Conservation (phyloP, 441 rosid genomes). For the Erysimum cheiri region DNA sequence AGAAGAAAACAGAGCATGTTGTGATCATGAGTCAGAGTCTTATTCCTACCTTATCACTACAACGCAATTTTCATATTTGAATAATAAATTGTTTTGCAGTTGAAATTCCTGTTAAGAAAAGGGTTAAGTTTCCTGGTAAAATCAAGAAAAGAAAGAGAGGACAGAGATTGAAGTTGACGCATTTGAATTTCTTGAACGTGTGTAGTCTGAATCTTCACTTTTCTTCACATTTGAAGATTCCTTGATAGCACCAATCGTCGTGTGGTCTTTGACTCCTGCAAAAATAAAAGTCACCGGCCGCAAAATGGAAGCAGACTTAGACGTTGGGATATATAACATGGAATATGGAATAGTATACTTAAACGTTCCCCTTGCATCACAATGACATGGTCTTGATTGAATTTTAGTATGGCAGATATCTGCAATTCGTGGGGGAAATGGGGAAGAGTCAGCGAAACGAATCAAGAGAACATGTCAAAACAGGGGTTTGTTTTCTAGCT, state of each 20-base stretch:
- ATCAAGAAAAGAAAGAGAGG: neutral
- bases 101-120: neutral
- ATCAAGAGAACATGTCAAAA: slow-evolving; percentile 8
- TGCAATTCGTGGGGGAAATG: neutral
- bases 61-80: neutral
- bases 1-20: neutral
- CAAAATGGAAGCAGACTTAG: neutral
- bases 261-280: neutral
- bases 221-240: neutral
- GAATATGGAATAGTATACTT: neutral
- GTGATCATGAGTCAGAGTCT: neutral
- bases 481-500: neutral
- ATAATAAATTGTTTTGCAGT: neutral
- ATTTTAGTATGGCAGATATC: neutral
- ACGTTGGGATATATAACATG: neutral
- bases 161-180: slow-evolving; percentile 1
- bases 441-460: neutral
- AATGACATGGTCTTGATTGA: slow-evolving; percentile 17
- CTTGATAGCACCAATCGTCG: neutral
- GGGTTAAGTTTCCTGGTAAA: neutral
- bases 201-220: neutral
- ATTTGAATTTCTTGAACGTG: too few species aligned
- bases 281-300: neutral
- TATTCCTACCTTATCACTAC: neutral
- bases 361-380: neutral